Evolutionary conservation across 2,329 filamentous ascomycete species (phyloP).

Genomic region (Mycogone perniciosa): DNA sequence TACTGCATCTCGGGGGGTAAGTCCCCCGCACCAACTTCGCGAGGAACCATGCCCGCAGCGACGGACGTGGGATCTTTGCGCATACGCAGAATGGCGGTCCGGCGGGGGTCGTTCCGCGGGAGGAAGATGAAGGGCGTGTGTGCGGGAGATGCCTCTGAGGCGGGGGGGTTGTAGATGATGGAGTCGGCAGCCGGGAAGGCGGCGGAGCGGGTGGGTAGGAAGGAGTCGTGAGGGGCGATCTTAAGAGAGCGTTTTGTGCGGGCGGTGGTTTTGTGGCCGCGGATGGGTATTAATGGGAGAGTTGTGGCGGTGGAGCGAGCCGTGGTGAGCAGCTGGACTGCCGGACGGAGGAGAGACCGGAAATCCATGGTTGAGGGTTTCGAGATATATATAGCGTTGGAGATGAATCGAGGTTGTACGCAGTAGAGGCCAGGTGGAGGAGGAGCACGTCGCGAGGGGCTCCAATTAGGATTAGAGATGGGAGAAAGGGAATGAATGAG

Average conservation of each 20-base stretch:
- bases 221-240: conserved; percentile 55
- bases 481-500: neutral
- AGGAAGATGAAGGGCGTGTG: conserved; percentile 64
- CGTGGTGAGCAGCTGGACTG: conserved; percentile 26
- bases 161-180: conserved; percentile 53
- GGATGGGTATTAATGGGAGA: conserved; percentile 23
- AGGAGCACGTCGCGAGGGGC: neutral
- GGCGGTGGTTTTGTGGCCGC: conserved; percentile 45
- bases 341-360: conserved; percentile 29
- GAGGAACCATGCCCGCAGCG: conserved; percentile 7
- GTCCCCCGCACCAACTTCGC: conserved; percentile 17
- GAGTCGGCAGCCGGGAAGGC: conserved; percentile 28
- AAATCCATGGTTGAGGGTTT: conserved; percentile 28
- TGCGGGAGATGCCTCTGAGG: conserved; percentile 49
- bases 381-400: neutral
- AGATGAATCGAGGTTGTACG: neutral
- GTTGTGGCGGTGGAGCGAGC: conserved; percentile 16
- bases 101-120: conserved; percentile 49
- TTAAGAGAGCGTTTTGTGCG: conserved; percentile 54
- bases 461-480: neutral
- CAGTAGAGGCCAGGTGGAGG: neutral
- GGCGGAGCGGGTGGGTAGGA: conserved; percentile 37
- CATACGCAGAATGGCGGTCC: conserved; percentile 38
- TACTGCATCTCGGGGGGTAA: conserved; percentile 32
- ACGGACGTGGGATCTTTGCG: conserved; percentile 30